Conservation (phyloP, 768 basidiomycete genomes). For the Lentinula boryana region DNA sequence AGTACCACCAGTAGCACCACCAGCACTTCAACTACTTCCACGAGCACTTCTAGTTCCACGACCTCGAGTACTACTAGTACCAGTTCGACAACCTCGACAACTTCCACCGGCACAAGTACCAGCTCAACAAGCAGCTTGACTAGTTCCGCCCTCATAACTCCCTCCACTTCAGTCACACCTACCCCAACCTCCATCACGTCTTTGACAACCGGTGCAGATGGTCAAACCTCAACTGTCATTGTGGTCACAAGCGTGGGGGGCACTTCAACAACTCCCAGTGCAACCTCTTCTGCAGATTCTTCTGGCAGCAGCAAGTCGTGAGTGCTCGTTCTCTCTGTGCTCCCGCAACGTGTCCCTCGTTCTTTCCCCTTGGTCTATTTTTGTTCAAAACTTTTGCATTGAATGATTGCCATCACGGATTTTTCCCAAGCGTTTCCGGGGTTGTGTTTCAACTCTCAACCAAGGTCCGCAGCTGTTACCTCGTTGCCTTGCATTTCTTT, state of each 20-base stretch:
- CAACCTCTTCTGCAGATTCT: background rate
- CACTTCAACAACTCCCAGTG: background rate
- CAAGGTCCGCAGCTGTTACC: background rate
- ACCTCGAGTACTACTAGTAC: background rate
- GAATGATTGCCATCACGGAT: background rate
- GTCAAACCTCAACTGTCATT: background rate
- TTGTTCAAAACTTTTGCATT: background rate
- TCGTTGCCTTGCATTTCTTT: background rate
- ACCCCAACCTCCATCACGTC: background rate
- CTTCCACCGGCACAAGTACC: background rate
- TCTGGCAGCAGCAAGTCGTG: background rate
- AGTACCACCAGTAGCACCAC: background rate
- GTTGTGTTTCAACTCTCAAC: background rate
- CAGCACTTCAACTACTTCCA: background rate
- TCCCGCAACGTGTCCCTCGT: background rate
- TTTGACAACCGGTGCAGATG: background rate
- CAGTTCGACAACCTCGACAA: conserved; percentile 1
- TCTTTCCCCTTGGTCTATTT: background rate
- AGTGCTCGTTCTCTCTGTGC: background rate
- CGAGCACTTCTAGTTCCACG: background rate
- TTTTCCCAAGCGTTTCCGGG: background rate
- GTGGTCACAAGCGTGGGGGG: background rate
- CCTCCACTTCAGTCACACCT: background rate
- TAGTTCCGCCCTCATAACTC: background rate
- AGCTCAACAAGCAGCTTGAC: background rate